A percentile compares a stretch with the other conserved stretches of the same genome.
These are phyloP conservation scores for Penicillium sp. DNA, from an alignment of 2,329 filamentous ascomycete species.

Conservation along the genomic window DNA sequence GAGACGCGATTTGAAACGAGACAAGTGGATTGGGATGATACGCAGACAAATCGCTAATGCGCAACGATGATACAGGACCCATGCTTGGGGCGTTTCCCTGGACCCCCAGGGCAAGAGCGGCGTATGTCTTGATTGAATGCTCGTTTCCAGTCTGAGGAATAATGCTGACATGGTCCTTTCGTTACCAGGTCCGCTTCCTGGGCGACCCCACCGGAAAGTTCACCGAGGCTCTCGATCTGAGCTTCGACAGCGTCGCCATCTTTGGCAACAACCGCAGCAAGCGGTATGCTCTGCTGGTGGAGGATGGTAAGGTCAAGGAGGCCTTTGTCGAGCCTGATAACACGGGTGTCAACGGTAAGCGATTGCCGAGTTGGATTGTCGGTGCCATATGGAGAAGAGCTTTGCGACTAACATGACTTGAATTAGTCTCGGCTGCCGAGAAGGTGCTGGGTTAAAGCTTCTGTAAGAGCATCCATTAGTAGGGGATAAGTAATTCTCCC, in stretches of 20 bases:
- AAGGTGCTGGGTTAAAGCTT: constrained; percentile 48
- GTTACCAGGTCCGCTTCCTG: constrained; percentile 76
- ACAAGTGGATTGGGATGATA: neutral
- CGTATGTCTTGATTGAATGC: constrained; percentile 56
- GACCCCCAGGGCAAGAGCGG: constrained; percentile 75
- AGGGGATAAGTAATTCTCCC: neutral
- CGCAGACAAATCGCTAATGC: constrained; percentile 6
- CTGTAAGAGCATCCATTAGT: neutral
- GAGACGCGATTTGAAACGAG: neutral
- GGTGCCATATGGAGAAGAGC: neutral
- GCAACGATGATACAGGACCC: constrained; percentile 63
- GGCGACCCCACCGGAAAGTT: constrained; percentile 79
- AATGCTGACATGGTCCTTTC: neutral
- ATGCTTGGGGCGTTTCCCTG: constrained; percentile 79
- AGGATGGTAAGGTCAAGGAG: constrained; percentile 82
- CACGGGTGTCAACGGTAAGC: constrained; percentile 73
- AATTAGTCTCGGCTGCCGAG: constrained; percentile 51
- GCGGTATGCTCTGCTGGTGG: constrained; percentile 80
- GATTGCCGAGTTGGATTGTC: neutral
- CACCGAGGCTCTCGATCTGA: constrained; percentile 79
- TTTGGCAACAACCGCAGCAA: constrained; percentile 84
- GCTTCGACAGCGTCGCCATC: constrained; percentile 75
- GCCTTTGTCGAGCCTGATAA: constrained; percentile 85
- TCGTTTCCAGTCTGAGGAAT: neutral
- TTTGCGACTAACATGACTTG: constrained; percentile 9